Percentiles rank a stretch among this genome's conserved stretches.
Conservation (phyloP, 495 filamentous ascomycete genomes). For the Aspergillus indologenus region DNA sequence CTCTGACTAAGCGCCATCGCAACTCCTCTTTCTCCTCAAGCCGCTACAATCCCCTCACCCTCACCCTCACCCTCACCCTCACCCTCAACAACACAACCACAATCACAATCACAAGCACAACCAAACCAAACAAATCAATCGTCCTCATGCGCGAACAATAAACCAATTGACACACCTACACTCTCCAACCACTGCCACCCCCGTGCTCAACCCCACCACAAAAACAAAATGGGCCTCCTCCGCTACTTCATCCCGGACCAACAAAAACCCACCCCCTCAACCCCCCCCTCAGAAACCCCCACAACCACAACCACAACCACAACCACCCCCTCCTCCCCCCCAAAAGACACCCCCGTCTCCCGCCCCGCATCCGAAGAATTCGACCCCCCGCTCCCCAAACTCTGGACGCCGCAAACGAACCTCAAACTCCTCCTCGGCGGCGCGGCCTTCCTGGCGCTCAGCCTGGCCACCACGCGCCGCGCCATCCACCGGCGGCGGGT, state of each 20-base stretch:
- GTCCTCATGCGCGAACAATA: too few species aligned
- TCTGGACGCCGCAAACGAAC: conserved; percentile 27
- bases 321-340: conserved; percentile 5
- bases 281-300: conserved; percentile 9
- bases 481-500: conserved; percentile 54
- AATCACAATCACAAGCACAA: too few species aligned
- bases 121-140: too few species aligned
- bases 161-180: too few species aligned
- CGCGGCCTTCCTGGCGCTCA: conserved; percentile 66
- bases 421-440: conserved; percentile 66
- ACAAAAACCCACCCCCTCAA: conserved; percentile 21
- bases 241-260: conserved; percentile 16
- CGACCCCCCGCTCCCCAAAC: conserved; percentile 15
- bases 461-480: conserved; percentile 67
- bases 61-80: too few species aligned
- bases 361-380: too few species aligned
- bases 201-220: neutral
- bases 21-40: too few species aligned
- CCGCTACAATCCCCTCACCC: too few species aligned
- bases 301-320: conserved; percentile 6
- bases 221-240: conserved; percentile 12
- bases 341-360: too few species aligned
- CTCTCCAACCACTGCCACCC: too few species aligned
- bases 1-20: too few species aligned
- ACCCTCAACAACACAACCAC: too few species aligned